Evolutionary conservation across 306 rosid species (phyloP), one percentile per base, ranked within the genome.

Genomic region (Cucurbita pepo): DNA sequence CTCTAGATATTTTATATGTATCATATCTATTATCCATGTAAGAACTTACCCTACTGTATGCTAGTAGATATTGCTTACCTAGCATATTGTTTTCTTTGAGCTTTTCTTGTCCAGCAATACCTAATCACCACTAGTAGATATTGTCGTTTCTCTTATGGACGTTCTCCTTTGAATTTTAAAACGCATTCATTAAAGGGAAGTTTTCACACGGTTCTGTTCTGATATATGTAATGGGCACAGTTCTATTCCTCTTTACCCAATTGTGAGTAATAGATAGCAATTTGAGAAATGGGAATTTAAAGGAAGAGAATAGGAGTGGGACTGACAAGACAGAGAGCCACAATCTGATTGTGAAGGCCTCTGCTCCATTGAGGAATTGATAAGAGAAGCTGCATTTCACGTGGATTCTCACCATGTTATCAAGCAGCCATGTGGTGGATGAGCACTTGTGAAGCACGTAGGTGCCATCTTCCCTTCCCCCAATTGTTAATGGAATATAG

Each of bases 331-430:
- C 37, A 10, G 19, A 56, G 62, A 22, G 37, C 13, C 62, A 57
- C 38, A 38, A 12, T 58, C 41, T 58, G 64, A 51, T 4, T 4
- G 0, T 51, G 6, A 63, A 10, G 47, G 25, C n/a, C 3, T 41
- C 34, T 41, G 71, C 71, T 64, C 71, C 71, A 41, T 43, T 19
- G 71, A 41, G 2, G 71, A 41, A 3, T 0, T 65, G 71, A 65
- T 65, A 65, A 65, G 71, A 65, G 53, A 44, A 65, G 71, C 71
- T 65, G 54, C 71, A 43, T 65, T 38, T 65, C 71, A 64, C 70
- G 70, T 64, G 52, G 70, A 64, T 64, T 64, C 51, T 64, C 71
- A 65, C 71, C n/a, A 65, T 43, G 71, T 44, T 43, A 65, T 43
- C 70, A 63, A 40, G 30, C 10, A 4, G 30, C 0, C 48, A 44